These are phyloP conservation scores for Amanita thiersii DNA, from an alignment of 768 basidiomycete genomes.

Conservation along the genomic window DNA sequence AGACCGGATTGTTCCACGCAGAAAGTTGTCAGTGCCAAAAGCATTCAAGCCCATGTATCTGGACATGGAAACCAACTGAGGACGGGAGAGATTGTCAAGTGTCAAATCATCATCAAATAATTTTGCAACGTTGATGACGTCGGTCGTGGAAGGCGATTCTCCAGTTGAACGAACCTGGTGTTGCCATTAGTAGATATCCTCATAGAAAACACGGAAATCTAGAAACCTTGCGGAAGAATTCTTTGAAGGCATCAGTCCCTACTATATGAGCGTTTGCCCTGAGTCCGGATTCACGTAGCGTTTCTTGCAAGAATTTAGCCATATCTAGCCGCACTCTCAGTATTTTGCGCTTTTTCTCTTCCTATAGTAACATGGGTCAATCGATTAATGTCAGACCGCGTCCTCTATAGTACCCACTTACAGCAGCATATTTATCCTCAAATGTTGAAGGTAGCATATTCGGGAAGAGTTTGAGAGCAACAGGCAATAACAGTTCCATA, in stretches of 20 bases:
- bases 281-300: constrained; percentile 87
- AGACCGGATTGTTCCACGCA: constrained; percentile 83
- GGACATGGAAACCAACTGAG: constrained; percentile 97
- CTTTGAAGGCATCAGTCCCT: constrained; percentile 93
- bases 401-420: constrained; percentile 19
- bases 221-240: constrained; percentile 93
- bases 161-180: constrained; percentile 87
- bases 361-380: constrained; percentile 36
- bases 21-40: constrained; percentile 97
- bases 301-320: constrained; percentile 99
- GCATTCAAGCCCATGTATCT: constrained; percentile 98
- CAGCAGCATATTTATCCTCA: constrained; percentile 93
- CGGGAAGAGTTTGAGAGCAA: constrained; percentile 94
- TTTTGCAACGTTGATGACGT: constrained; percentile 91
- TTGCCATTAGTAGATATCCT: not conserved
- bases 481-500: constrained; percentile 95
- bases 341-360: constrained; percentile 95
- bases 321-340: constrained; percentile 93
- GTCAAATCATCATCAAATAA: constrained; percentile 98
- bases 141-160: constrained; percentile 81
- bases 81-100: constrained; percentile 93
- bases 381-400: not conserved
- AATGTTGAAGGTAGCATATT: constrained; percentile 99
- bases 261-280: constrained; percentile 92
- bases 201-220: not conserved